Evolutionary conservation across 441 rosid genomes (phyloP).

Genomic region (Eugenia klotzschiana): DNA sequence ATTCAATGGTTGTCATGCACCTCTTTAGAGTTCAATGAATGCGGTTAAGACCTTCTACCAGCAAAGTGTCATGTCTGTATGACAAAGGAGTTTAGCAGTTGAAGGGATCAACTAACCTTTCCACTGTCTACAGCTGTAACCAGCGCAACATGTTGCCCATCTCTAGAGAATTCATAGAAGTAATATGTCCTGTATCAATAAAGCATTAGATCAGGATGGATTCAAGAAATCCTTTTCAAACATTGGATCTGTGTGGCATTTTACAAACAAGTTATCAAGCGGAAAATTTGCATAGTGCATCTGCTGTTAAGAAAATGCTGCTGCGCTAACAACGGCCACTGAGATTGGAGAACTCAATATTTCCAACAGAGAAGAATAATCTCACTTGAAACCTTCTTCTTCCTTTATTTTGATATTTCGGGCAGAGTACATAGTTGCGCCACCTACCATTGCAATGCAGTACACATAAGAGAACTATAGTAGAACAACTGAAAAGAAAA

Average conservation of each 20-base stretch:
- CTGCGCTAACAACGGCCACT: background rate
- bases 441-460: conserved; percentile 35
- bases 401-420: conserved; percentile 81
- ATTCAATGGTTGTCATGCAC: no score
- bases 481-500: background rate
- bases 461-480: background rate
- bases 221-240: background rate
- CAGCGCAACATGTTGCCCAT: conserved; percentile 58
- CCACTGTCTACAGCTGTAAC: conserved; percentile 64
- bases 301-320: background rate
- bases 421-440: conserved; percentile 58
- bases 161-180: conserved; percentile 77
- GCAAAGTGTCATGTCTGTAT: background rate
- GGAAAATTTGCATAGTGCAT: background rate
- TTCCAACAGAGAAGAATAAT: background rate
- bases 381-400: conserved; percentile 71
- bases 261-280: background rate
- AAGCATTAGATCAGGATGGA: background rate
- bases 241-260: background rate
- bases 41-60: background rate
- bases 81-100: background rate
- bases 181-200: conserved; percentile 60
- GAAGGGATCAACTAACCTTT: conserved; percentile 31
- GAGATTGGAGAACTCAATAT: background rate
- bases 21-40: background rate